These are phyloP conservation scores for Funneliformis caledonium DNA, from an alignment of 371 early-diverging fungal species.

Conservation along the genomic window DNA sequence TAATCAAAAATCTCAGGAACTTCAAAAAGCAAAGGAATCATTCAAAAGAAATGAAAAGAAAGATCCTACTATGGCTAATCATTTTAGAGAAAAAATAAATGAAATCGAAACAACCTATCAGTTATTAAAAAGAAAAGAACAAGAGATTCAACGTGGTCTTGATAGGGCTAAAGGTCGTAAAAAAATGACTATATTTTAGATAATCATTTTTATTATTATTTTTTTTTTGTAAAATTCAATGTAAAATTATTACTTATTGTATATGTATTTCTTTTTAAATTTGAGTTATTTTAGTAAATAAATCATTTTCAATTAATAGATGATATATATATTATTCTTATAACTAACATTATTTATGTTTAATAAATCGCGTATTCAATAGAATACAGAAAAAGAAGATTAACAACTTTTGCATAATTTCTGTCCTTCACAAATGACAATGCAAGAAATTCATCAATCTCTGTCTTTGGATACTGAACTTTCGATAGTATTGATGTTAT, in stretches of 20 bases:
- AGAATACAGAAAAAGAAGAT: too few relatives aligned
- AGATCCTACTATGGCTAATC: slow-evolving; percentile 28
- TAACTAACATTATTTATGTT: too few relatives aligned
- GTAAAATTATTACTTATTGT: background rate
- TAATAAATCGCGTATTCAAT: too few relatives aligned
- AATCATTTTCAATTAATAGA: too few relatives aligned
- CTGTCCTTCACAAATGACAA: too few relatives aligned
- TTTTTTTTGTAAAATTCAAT: background rate
- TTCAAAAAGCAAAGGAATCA: slow-evolving; percentile 21
- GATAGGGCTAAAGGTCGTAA: slow-evolving; percentile 18
- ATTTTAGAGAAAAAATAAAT: slow-evolving; percentile 25
- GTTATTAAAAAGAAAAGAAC: slow-evolving; percentile 27
- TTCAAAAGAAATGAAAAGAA: slow-evolving; percentile 27
- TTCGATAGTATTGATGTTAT: too few relatives aligned
- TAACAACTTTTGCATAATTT: too few relatives aligned
- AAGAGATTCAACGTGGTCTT: slow-evolving; percentile 9
- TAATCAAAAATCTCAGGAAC: background rate
- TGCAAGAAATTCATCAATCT: too few relatives aligned
- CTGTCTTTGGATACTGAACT: too few relatives aligned
- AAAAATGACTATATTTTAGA: slow-evolving; percentile 29
- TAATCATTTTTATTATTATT: background rate
- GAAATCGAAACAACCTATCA: slow-evolving; percentile 10
- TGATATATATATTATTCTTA: too few relatives aligned
- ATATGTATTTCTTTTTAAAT: too few relatives aligned
- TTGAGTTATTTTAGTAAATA: too few relatives aligned